Evolutionary conservation across 345 rosid genomes (phyloP), one percentile per base, ranked within the genome.

Genomic region (Rhodamnia argentea): DNA sequence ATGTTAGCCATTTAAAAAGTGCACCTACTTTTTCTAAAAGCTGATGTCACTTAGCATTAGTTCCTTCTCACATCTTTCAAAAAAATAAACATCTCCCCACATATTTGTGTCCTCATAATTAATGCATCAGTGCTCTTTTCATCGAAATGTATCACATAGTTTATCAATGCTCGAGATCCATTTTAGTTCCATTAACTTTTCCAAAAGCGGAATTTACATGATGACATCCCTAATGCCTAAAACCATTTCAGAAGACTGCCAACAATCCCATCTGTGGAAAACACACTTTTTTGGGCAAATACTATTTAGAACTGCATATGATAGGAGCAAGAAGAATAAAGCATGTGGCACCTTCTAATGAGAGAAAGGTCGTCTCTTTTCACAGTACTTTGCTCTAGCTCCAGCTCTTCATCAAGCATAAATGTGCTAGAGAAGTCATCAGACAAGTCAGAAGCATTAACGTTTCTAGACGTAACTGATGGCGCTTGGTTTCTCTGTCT

Each of bases 371-470:
- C 88, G 88, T 93, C 90, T 86, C 87, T 92, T 86, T 92, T 91
- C 40, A 44, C 91, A 82, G 89, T 90, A 87, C 89, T 95, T 86
- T 94, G 98, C 92, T 96, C 97, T 75, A 95, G 91, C 90, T 96
- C 99, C 85, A 98, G 88, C 86, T 98, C 99, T 90, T 98, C 99
- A 84, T 98, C 98, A 89, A 95, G 94, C 96, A 95, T 91, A 90
- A 97, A 97, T 82, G 98, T 96, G 86, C 87, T 90, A 75, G 94
- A 89, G 87, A 94, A 95, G 88, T 97, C 99, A 91, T 83, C 87
- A 57, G 97, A 91, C 83, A 94, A 87, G 86, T 90, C 94, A 86
- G 85, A 93, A 89, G 87, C 85, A 87, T 90, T 91, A 83, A 83
- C 18, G 50, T 87, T 90, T 60, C 32, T 60, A 27, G 87, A 59